These are phyloP conservation scores for Wallacemonas rigidus DNA, from an alignment of 208 protist genomes.

Conservation along the genomic window DNA sequence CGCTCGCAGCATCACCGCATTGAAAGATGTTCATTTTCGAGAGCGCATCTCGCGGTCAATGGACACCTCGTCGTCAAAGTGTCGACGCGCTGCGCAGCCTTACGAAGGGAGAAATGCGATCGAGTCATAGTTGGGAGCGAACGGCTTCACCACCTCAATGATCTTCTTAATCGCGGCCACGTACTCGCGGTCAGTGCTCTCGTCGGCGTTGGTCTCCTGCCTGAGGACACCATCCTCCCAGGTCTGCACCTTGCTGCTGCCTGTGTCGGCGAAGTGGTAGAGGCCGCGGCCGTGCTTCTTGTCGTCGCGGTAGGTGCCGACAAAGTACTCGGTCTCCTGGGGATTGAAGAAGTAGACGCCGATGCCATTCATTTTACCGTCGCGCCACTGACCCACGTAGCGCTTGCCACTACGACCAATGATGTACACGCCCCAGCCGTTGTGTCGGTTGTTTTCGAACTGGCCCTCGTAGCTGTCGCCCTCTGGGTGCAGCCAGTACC, in stretches of 20 bases:
- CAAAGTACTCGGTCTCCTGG: slow-evolving; percentile 88
- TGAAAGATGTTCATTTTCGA: not conserved
- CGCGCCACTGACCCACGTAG: slow-evolving; percentile 82
- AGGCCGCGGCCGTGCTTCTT: slow-evolving; percentile 84
- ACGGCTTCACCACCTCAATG: slow-evolving; percentile 58
- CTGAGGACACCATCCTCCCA: slow-evolving; percentile 77
- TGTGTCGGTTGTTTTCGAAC: slow-evolving; percentile 88
- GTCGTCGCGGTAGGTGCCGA: slow-evolving; percentile 81
- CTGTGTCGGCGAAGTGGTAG: slow-evolving; percentile 85
- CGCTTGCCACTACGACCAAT: slow-evolving; percentile 87
- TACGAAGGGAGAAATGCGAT: slow-evolving; percentile 33
- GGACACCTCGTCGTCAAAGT: too few species aligned
- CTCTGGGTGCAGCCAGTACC: slow-evolving; percentile 87
- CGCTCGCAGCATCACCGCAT: too few species aligned
- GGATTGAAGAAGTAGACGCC: slow-evolving; percentile 91
- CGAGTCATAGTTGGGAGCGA: slow-evolving; percentile 71
- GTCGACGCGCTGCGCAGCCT: not conserved
- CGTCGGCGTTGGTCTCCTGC: slow-evolving; percentile 63
- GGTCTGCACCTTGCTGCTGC: slow-evolving; percentile 68
- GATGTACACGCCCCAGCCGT: slow-evolving; percentile 90
- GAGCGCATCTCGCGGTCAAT: too few species aligned
- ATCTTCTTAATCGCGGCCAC: slow-evolving; percentile 57
- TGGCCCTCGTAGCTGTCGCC: slow-evolving; percentile 90
- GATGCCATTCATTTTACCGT: slow-evolving; percentile 89
- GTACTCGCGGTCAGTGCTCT: slow-evolving; percentile 49